phyloP scores from a whole-genome alignment of 176 grass and related monocot species.

The Oryza rufipogon region DNA sequence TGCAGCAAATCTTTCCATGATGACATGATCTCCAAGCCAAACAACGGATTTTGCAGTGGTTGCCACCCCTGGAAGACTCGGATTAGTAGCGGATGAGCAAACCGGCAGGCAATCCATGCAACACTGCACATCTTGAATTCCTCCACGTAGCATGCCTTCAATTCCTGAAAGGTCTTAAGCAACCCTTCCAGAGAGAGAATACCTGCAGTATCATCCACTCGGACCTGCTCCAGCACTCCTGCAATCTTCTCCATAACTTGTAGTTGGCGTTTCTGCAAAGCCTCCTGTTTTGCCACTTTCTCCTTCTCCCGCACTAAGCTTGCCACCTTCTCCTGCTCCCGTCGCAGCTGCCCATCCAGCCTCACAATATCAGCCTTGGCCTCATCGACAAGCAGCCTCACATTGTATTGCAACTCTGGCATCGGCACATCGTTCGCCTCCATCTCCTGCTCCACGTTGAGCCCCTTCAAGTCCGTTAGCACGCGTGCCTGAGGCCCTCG shows the following conservation, averaged over 20 bases:
- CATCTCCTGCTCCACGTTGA: constrained; percentile 67
- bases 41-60: constrained; percentile 66
- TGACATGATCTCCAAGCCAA: constrained; percentile 68
- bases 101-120: constrained; percentile 69
- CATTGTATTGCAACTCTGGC: constrained; percentile 84
- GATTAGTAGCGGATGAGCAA: constrained; percentile 64
- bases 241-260: constrained; percentile 72
- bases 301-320: constrained; percentile 72
- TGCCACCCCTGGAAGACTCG: constrained; percentile 85
- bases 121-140: constrained; percentile 84
- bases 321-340: constrained; percentile 66
- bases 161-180: constrained; percentile 55
- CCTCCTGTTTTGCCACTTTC: constrained; percentile 63
- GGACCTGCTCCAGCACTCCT: constrained; percentile 59
- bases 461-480: constrained; percentile 64
- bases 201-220: constrained; percentile 55
- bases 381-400: constrained; percentile 70
- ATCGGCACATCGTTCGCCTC: constrained; percentile 70
- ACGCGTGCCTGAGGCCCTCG: constrained; percentile 71
- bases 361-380: constrained; percentile 70
- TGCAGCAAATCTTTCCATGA: constrained; percentile 79
- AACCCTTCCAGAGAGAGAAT: constrained; percentile 61
- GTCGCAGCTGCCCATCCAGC: constrained; percentile 57
- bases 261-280: constrained; percentile 57
- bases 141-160: constrained; percentile 59